These are phyloP conservation scores for Agrostemma githago DNA, from an alignment of 148 eudicot genomes.

Conservation along the genomic window DNA sequence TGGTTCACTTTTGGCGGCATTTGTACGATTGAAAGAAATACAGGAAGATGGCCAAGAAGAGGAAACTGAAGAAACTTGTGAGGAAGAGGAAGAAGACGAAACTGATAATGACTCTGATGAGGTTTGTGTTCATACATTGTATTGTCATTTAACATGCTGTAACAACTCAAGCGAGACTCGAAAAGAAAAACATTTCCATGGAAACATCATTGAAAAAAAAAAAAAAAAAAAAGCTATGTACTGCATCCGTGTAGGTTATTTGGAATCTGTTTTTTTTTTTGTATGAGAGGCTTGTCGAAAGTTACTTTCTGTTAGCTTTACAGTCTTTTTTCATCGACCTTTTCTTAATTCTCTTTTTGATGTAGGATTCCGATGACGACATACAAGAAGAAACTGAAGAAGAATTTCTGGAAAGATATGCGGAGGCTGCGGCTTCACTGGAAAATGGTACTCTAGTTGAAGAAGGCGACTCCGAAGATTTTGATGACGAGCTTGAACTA, in stretches of 20 bases:
- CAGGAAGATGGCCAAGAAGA: slow-evolving; percentile 40
- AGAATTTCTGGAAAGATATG: slow-evolving; percentile 71
- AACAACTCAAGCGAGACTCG: not conserved
- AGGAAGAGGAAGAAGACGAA: slow-evolving; percentile 21
- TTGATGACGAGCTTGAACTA: slow-evolving; percentile 56
- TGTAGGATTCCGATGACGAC: slow-evolving; percentile 69
- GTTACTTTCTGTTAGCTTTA: not conserved
- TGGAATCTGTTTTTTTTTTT: not conserved
- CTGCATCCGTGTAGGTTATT: not conserved
- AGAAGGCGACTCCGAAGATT: slow-evolving; percentile 62
- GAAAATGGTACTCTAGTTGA: slow-evolving; percentile 51
- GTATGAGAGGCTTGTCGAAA: not conserved
- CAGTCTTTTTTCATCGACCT: slow-evolving; percentile 10
- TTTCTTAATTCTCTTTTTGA: not conserved
- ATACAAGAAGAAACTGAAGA: slow-evolving; percentile 75
- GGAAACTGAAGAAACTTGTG: slow-evolving; percentile 25
- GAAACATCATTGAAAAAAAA: not conserved
- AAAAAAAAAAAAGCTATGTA: not conserved
- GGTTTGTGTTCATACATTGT: slow-evolving; percentile 24
- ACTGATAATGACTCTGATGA: slow-evolving; percentile 45
- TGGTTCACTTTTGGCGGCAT: slow-evolving; percentile 52
- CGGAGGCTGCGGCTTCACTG: slow-evolving; percentile 63
- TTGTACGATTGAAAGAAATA: slow-evolving; percentile 46
- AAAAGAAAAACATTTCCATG: not conserved
- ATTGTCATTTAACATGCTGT: not conserved